Evolutionary conservation across 1,284 basidiomycete genomes (phyloP).

Genomic region (Pterulicium gracile): DNA sequence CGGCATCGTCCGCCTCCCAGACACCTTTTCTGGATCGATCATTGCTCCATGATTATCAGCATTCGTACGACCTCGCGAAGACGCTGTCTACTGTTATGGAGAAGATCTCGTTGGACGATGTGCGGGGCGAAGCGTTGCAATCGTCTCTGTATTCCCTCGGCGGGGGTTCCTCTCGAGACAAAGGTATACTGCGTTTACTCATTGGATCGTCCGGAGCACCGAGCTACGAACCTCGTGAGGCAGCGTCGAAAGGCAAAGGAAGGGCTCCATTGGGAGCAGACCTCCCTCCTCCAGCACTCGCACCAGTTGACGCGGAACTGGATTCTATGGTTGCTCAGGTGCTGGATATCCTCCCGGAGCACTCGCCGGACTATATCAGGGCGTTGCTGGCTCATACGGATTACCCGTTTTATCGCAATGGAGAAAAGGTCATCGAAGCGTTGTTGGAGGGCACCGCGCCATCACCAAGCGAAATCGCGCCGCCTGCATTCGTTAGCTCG

Average conservation of each 20-base stretch:
- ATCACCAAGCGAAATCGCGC: constrained; percentile 24
- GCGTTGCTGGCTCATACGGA: constrained; percentile 39
- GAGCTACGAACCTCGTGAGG: constrained; percentile 10
- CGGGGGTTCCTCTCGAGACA: constrained; percentile 16
- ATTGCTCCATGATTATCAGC: constrained; percentile 33
- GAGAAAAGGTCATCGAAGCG: constrained; percentile 53
- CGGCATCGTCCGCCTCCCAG: constrained; percentile 44
- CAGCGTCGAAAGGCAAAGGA: constrained; percentile 24
- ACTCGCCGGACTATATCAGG: constrained; percentile 41
- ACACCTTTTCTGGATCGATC: constrained; percentile 49
- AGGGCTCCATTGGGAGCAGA: constrained; percentile 19
- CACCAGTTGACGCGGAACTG: constrained; percentile 27
- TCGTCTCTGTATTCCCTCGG: constrained; percentile 32
- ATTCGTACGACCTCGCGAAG: constrained; percentile 44
- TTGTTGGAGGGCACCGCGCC: constrained; percentile 65
- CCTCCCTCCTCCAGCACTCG: constrained; percentile 7
- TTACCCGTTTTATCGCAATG: constrained; percentile 35
- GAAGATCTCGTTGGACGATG: constrained; percentile 38
- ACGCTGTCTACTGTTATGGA: constrained; percentile 35
- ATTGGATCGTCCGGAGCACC: constrained; percentile 43
- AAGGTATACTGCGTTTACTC: constrained; percentile 50
- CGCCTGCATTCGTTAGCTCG: constrained; percentile 19
- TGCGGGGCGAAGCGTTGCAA: constrained; percentile 45
- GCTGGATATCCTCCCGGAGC: constrained; percentile 60
- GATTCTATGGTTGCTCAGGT: constrained; percentile 54